Percentiles rank a stretch among this genome's conserved stretches.
phyloP scores from a whole-genome alignment of 805 yeast genomes.

The Starmerella sirachaensis region DNA sequence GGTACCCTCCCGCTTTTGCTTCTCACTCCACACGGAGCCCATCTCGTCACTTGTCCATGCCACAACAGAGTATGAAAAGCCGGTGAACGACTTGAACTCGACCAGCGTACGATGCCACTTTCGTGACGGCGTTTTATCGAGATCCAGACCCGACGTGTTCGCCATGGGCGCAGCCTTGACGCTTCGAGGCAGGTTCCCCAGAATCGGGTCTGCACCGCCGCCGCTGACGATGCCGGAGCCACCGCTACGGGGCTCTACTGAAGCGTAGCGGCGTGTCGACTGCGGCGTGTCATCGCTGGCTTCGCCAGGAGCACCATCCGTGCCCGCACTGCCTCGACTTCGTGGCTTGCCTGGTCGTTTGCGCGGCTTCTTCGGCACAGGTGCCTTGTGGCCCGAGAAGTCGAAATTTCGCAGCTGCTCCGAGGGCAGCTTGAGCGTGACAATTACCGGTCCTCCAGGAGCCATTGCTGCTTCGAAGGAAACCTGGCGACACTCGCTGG shows the following conservation, averaged over 20 bases:
- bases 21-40: constrained; percentile 7
- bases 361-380: constrained; percentile 8
- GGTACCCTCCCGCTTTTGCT: constrained; percentile 4
- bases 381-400: constrained; percentile 10
- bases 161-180: constrained; percentile 23
- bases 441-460: constrained; percentile 11
- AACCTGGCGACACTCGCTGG: constrained; percentile 1
- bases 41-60: constrained; percentile 33
- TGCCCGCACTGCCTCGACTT: constrained; percentile 2
- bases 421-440: constrained; percentile 18
- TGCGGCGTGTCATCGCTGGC: background rate
- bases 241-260: constrained; percentile 3
- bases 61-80: constrained; percentile 30
- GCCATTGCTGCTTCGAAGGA: constrained; percentile 1
- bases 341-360: constrained; percentile 8
- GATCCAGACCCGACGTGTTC: constrained; percentile 30
- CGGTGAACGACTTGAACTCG: constrained; percentile 36
- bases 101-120: constrained; percentile 35
- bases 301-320: background rate
- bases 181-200: constrained; percentile 19
- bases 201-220: constrained; percentile 16
- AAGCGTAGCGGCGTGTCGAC: background rate
- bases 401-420: constrained; percentile 18
- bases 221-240: constrained; percentile 6
- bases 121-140: constrained; percentile 36